Conservation (phyloP, 2,329 filamentous ascomycete genomes). For the Phaeoacremonium minimum region DNA sequence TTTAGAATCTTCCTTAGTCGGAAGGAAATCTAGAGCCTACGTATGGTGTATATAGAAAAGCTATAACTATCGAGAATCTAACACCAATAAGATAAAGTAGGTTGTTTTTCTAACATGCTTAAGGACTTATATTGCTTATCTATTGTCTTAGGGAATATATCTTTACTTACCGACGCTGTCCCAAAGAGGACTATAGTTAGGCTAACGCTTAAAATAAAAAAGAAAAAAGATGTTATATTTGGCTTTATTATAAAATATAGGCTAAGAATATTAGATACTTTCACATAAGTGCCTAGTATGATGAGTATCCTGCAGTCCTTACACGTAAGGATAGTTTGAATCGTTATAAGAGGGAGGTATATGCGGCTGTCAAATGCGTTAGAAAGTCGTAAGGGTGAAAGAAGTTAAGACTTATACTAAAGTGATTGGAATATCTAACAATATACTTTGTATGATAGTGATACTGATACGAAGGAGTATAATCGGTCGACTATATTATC, state of each 20-base stretch:
- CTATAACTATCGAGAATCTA: slow-evolving; percentile 1
- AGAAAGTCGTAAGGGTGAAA: not conserved
- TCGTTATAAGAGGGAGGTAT: slow-evolving; percentile 2
- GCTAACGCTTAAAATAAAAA: slow-evolving; percentile 1
- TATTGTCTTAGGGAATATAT: slow-evolving; percentile 2
- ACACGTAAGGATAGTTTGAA: slow-evolving; percentile 1
- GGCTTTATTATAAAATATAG: slow-evolving; percentile 1
- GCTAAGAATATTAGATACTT: not conserved
- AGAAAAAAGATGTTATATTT: slow-evolving; percentile 1
- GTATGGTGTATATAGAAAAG: slow-evolving; percentile 1
- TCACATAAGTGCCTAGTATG: not conserved
- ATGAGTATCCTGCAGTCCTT: slow-evolving; percentile 1
- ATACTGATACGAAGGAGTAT: too few relatives aligned
- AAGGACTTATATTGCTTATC: slow-evolving; percentile 1
- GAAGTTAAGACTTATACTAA: not conserved
- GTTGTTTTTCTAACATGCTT: not conserved
- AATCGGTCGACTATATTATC: too few relatives aligned
- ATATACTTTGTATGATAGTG: too few relatives aligned
- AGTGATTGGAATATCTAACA: too few relatives aligned
- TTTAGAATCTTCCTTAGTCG: slow-evolving; percentile 1
- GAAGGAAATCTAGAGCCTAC: slow-evolving; percentile 3
- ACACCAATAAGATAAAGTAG: slow-evolving; percentile 1
- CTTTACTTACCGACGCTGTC: slow-evolving; percentile 1
- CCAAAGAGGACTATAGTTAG: slow-evolving; percentile 3
- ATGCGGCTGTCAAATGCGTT: not conserved